Percentiles rank a stretch among this genome's conserved stretches.
Conservation (phyloP, 208 protist species). For the Tritrichomonas musculus region DNA sequence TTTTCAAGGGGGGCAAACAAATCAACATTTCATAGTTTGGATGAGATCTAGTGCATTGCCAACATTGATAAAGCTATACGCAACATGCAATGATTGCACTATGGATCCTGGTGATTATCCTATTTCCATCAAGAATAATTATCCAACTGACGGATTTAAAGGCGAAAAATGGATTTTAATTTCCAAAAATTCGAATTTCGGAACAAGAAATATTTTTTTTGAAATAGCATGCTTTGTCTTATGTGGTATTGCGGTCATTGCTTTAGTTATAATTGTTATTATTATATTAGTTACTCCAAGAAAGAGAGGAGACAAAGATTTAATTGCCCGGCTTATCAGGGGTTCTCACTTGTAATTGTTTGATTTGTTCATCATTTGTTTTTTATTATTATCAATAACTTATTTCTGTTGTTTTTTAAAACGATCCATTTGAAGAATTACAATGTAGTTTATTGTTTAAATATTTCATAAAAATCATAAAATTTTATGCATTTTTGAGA, state of each 20-base stretch:
- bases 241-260: not conserved
- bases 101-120: not conserved
- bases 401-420: too few species aligned
- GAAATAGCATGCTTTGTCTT: not conserved
- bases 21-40: not conserved
- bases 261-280: not conserved
- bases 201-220: not conserved
- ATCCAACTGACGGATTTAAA: not conserved
- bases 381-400: too few species aligned
- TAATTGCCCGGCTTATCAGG: not conserved
- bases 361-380: too few species aligned
- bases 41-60: not conserved
- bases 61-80: not conserved
- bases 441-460: too few species aligned
- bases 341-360: too few species aligned
- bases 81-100: not conserved
- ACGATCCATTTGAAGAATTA: too few species aligned
- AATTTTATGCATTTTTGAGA: too few species aligned
- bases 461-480: too few species aligned
- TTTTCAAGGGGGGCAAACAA: not conserved
- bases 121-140: not conserved
- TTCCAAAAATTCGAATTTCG: not conserved
- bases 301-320: not conserved
- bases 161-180: not conserved
- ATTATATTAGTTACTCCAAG: not conserved